phyloP scores from a whole-genome alignment of 306 rosid genomes.

The Urtica urens region DNA sequence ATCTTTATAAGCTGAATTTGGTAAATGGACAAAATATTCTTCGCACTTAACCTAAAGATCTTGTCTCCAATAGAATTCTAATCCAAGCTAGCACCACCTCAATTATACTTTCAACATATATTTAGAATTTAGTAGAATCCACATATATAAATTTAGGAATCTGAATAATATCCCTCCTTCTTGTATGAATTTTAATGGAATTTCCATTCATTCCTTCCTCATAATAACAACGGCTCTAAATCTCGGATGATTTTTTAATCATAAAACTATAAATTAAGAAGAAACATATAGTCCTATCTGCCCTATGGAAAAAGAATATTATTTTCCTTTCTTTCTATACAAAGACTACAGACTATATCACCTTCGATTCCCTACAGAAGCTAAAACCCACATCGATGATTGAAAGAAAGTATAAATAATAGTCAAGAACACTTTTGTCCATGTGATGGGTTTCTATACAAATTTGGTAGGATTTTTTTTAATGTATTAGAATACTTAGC shows the following conservation, averaged over 20 bases:
- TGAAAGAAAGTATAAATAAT: conserved; percentile 1
- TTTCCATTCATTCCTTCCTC: conserved; percentile 8
- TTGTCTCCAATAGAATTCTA: not conserved
- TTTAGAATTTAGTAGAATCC: not conserved
- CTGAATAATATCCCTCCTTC: conserved; percentile 7
- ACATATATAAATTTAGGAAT: conserved; percentile 1
- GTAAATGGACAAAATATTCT: not conserved
- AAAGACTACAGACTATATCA: not conserved
- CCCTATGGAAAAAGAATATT: not conserved
- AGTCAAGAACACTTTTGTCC: conserved; percentile 13
- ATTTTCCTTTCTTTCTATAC: not conserved
- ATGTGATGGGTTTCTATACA: no score
- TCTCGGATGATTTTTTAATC: not conserved
- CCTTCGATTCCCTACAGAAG: not conserved
- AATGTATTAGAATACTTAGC: no score
- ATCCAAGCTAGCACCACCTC: conserved; percentile 1
- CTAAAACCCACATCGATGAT: not conserved
- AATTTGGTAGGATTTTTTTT: no score
- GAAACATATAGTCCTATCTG: not conserved
- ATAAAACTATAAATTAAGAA: not conserved
- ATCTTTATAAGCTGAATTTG: not conserved
- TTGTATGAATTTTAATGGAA: conserved; percentile 2
- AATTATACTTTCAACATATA: not conserved
- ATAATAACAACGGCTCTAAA: not conserved
- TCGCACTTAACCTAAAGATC: not conserved